phyloP scores from a whole-genome alignment of 768 basidiomycete species.

The Leccinellum albellum region DNA sequence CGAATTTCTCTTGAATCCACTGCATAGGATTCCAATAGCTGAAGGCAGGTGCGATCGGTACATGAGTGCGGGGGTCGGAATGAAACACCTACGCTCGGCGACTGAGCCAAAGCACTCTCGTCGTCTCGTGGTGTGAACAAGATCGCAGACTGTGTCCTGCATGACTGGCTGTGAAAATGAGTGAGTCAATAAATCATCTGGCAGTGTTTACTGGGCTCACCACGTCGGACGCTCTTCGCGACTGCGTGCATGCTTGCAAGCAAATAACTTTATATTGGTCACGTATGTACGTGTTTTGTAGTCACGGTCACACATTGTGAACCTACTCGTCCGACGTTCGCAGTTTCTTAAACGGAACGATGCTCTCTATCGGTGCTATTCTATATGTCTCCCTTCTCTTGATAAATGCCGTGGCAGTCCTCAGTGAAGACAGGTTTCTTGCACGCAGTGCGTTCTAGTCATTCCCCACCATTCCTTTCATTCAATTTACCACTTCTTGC shows the following conservation, averaged over 20 bases:
- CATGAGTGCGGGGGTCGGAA: neutral
- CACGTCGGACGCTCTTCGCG: constrained; percentile 21
- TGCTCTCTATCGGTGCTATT: constrained; percentile 65
- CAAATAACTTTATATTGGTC: constrained; percentile 18
- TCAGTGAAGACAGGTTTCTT: constrained; percentile 95
- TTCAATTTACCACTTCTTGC: constrained; percentile 17
- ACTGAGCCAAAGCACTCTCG: constrained; percentile 34
- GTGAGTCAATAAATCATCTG: neutral
- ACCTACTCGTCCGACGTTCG: neutral
- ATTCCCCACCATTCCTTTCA: constrained; percentile 1
- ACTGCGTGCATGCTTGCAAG: constrained; percentile 28
- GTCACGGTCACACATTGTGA: too few relatives aligned
- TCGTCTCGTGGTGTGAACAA: constrained; percentile 1
- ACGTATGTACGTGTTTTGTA: constrained; percentile 3
- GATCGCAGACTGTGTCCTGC: constrained; percentile 11
- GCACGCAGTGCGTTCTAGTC: constrained; percentile 66
- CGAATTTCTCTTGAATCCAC: constrained; percentile 62
- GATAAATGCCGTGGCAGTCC: constrained; percentile 91
- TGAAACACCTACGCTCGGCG: constrained; percentile 42
- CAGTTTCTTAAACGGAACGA: constrained; percentile 25
- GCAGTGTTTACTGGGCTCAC: constrained; percentile 15
- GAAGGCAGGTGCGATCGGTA: constrained; percentile 15
- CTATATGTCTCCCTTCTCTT: constrained; percentile 85
- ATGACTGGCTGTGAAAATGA: constrained; percentile 10
- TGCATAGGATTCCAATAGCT: constrained; percentile 56